Percentiles rank a stretch among this genome's conserved stretches.
Evolutionary conservation across 176 grass and related monocot species (phyloP).

Genomic region (Juncus effusus): DNA sequence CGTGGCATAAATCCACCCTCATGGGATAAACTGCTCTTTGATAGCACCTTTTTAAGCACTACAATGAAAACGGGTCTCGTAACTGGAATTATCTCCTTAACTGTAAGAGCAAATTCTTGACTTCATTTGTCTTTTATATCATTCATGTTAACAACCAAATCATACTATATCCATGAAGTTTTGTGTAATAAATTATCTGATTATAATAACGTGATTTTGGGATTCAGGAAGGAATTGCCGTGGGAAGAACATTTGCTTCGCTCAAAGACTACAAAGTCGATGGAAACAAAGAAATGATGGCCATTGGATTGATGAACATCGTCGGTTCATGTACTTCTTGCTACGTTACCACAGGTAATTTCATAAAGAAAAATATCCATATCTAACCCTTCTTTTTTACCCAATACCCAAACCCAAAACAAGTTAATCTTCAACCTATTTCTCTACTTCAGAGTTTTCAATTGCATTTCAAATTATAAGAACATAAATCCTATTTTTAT

Average conservation of each 20-base stretch:
- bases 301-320: constrained; percentile 95
- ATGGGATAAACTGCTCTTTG: constrained; percentile 78
- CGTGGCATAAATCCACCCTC: constrained; percentile 76
- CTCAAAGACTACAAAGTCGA: constrained; percentile 85
- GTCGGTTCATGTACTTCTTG: constrained; percentile 98
- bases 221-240: constrained; percentile 78
- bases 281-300: constrained; percentile 99
- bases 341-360: constrained; percentile 79
- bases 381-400: background rate
- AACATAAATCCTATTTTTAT: too few relatives aligned
- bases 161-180: too few relatives aligned
- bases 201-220: background rate
- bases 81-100: constrained; percentile 85
- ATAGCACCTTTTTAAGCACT: constrained; percentile 48
- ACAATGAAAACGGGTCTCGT: constrained; percentile 77
- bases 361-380: background rate
- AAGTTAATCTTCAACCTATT: background rate
- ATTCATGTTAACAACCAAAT: too few relatives aligned
- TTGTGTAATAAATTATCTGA: background rate
- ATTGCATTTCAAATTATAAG: too few relatives aligned
- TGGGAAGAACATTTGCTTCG: constrained; percentile 93
- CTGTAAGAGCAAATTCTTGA: constrained; percentile 43
- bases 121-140: background rate
- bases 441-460: too few relatives aligned
- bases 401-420: background rate